Percentiles rank a stretch among this genome's conserved stretches.
phyloP scores from a whole-genome alignment of 108 stramenopile genomes.

The Conticribra guillardii region DNA sequence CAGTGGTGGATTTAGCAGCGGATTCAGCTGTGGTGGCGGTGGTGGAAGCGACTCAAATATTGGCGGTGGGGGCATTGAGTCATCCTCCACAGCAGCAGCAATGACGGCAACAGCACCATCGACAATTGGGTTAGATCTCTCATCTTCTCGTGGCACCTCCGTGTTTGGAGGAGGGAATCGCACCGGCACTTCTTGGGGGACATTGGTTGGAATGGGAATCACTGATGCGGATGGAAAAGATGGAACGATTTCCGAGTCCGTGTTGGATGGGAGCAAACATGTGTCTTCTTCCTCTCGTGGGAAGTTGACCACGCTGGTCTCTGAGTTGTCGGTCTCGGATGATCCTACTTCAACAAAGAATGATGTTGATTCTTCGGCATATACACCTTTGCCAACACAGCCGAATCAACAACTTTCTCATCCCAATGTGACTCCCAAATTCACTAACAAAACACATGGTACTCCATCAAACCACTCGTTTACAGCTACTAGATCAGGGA shows the following conservation, averaged over 20 bases:
- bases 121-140: slow-evolving; percentile 42
- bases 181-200: slow-evolving; percentile 4
- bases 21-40: neutral
- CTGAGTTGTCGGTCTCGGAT: slow-evolving; percentile 13
- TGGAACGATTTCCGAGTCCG: neutral
- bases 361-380: neutral
- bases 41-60: neutral
- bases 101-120: slow-evolving; percentile 3
- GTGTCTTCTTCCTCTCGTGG: slow-evolving; percentile 3
- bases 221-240: neutral
- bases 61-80: neutral
- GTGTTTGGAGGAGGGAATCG: neutral
- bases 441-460: neutral
- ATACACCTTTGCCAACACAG: no score
- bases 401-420: no score
- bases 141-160: slow-evolving; percentile 31
- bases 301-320: slow-evolving; percentile 11
- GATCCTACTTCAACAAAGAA: neutral
- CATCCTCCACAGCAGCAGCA: slow-evolving; percentile 2
- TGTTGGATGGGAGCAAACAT: neutral
- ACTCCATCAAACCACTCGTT: no score
- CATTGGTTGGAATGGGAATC: neutral
- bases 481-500: no score
- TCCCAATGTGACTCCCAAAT: neutral
- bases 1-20: neutral